Conservation (phyloP, 2,329 filamentous ascomycete species). For the Raffaelea ambrosiae region DNA sequence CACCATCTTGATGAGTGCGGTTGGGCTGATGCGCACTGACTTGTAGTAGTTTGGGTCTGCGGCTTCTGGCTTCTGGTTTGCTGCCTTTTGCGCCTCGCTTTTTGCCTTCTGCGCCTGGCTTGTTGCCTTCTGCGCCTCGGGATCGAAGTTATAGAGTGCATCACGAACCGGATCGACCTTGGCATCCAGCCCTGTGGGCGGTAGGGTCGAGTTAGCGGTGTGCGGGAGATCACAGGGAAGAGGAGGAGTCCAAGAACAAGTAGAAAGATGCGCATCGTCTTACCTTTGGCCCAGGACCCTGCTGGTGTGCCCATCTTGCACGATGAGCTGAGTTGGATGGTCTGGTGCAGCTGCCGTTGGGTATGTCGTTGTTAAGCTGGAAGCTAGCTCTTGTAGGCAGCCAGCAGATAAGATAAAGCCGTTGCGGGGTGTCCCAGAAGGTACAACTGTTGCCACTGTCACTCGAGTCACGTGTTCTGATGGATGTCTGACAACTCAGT, state of each 20-base stretch:
- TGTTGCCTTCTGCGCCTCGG: slow-evolving; percentile 57
- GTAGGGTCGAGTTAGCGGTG: neutral
- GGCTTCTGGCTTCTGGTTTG: slow-evolving; percentile 65
- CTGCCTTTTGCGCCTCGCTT: slow-evolving; percentile 55
- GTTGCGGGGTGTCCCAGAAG: neutral
- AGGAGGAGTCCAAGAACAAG: neutral
- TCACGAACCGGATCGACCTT: slow-evolving; percentile 80
- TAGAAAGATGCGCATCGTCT: too few relatives aligned
- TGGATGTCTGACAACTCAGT: too few relatives aligned
- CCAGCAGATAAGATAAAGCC: too few relatives aligned
- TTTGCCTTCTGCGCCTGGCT: slow-evolving; percentile 64
- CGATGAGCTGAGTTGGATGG: too few relatives aligned
- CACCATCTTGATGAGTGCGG: slow-evolving; percentile 96
- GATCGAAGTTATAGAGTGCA: slow-evolving; percentile 80
- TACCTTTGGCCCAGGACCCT: too few relatives aligned
- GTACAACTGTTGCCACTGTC: too few relatives aligned
- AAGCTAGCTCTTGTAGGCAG: too few relatives aligned
- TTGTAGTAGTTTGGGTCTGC: slow-evolving; percentile 83
- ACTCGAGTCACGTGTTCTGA: too few relatives aligned
- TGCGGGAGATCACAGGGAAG: neutral
- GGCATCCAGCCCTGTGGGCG: slow-evolving; percentile 70
- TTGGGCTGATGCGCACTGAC: slow-evolving; percentile 82
- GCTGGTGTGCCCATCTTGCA: too few relatives aligned
- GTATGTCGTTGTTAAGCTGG: too few relatives aligned
- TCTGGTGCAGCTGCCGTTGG: too few relatives aligned